Evolutionary conservation across 1,284 basidiomycete genomes (phyloP).

Genomic region (Phellopilus nigrolimitatus): DNA sequence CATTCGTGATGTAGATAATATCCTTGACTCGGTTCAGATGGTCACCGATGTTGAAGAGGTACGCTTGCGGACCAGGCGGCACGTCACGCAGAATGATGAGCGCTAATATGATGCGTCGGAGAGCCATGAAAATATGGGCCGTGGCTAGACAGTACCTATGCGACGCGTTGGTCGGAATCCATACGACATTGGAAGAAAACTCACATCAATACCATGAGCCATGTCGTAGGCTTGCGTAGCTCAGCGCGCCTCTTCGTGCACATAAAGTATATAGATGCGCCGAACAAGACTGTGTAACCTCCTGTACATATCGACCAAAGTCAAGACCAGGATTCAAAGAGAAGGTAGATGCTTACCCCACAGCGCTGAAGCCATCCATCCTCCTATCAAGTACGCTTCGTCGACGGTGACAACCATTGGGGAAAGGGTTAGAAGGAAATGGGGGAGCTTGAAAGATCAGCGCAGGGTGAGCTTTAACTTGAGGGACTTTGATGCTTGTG

Average conservation of each 20-base stretch:
- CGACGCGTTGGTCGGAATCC: too few relatives aligned
- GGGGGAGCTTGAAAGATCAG: too few relatives aligned
- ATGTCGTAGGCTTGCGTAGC: not conserved
- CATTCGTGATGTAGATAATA: slow-evolving; percentile 6
- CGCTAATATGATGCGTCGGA: slow-evolving; percentile 2
- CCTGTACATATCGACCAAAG: not conserved
- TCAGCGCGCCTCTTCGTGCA: not conserved
- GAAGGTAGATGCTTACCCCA: slow-evolving; percentile 8
- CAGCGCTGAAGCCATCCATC: slow-evolving; percentile 4
- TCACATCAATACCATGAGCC: not conserved
- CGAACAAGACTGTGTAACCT: slow-evolving; percentile 2
- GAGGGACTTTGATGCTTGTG: too few relatives aligned
- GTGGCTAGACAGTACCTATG: slow-evolving; percentile 6
- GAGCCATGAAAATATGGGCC: not conserved
- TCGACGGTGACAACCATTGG: not conserved
- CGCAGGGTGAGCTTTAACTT: too few relatives aligned
- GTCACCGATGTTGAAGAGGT: not conserved
- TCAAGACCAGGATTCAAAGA: too few relatives aligned
- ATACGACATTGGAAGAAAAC: too few relatives aligned
- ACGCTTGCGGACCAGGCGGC: not conserved
- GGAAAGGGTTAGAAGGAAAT: not conserved
- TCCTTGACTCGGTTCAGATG: slow-evolving; percentile 5
- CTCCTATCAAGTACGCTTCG: slow-evolving; percentile 3
- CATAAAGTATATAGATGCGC: not conserved
- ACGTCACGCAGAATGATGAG: not conserved